Conservation (phyloP, 441 rosid genomes). For the Pelargonium cotyledonis region DNA sequence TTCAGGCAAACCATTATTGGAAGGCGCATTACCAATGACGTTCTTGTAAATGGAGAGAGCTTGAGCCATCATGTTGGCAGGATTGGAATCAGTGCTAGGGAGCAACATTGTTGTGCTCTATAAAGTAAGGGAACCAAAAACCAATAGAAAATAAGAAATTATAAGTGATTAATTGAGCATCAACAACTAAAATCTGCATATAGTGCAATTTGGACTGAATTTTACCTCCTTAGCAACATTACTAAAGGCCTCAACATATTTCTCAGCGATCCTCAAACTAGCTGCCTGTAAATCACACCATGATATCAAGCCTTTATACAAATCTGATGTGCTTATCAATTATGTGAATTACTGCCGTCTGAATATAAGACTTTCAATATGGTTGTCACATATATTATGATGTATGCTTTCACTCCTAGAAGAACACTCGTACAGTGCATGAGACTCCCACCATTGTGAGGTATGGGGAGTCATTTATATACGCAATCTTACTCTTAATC, state of each 20-base stretch:
- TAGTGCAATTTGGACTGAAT: not conserved
- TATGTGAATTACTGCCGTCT: not conserved
- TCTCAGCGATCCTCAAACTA: conserved; percentile 82
- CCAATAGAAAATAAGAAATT: not conserved
- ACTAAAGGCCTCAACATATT: conserved; percentile 70
- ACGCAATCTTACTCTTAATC: too few relatives aligned
- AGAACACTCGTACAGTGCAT: too few relatives aligned
- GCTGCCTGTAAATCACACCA: conserved; percentile 65
- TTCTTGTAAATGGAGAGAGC: conserved; percentile 73
- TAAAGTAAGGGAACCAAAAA: not conserved
- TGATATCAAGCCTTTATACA: conserved; percentile 8
- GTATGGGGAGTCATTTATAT: too few relatives aligned
- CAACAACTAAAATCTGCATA: not conserved
- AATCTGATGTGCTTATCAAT: not conserved
- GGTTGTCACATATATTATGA: too few relatives aligned
- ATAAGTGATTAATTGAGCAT: not conserved
- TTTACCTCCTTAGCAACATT: conserved; percentile 85
- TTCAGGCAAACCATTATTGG: too few relatives aligned
- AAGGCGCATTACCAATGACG: conserved; percentile 30
- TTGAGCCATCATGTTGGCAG: conserved; percentile 73
- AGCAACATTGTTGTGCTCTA: conserved; percentile 88
- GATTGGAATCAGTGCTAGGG: conserved; percentile 59
- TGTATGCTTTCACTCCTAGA: too few relatives aligned
- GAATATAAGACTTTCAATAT: not conserved
- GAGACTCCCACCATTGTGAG: too few relatives aligned